phyloP scores from a whole-genome alignment of 495 filamentous ascomycete species.

The Tuber indicum region DNA sequence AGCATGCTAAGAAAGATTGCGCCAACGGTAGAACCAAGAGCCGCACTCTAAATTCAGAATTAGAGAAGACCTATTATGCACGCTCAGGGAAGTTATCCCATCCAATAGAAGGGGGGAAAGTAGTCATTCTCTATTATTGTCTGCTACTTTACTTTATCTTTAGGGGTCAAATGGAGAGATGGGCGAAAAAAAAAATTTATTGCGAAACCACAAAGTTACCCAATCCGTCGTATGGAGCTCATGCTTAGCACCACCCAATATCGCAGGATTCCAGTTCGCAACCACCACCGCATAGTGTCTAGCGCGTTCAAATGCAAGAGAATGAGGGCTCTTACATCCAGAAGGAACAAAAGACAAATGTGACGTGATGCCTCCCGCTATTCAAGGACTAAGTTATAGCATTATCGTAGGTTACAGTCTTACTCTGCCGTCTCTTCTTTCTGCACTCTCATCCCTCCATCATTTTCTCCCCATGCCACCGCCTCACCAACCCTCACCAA shows the following conservation, averaged over 20 bases:
- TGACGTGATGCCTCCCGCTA: neutral
- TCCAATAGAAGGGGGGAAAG: neutral
- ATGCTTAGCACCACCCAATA: neutral
- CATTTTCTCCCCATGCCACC: neutral
- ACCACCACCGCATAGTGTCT: neutral
- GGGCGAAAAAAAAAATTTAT: neutral
- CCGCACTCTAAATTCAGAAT: slow-evolving; percentile 1
- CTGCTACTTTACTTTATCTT: neutral
- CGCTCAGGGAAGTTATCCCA: neutral
- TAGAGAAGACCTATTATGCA: neutral
- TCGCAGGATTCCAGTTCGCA: slow-evolving; percentile 1
- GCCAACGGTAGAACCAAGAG: neutral
- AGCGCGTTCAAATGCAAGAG: neutral
- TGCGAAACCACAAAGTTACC: neutral
- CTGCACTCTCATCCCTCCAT: neutral
- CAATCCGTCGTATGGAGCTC: neutral
- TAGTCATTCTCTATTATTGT: neutral
- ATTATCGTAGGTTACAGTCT: neutral
- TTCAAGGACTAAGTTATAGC: neutral
- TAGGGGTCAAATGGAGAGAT: neutral
- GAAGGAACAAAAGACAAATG: neutral
- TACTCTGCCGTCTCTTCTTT: neutral
- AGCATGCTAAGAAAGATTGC: neutral
- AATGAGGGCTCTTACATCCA: neutral
- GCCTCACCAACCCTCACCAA: neutral